These are phyloP conservation scores for Taiozyma sp. DNA, from an alignment of 1,139 yeast species.

Conservation along the genomic window DNA sequence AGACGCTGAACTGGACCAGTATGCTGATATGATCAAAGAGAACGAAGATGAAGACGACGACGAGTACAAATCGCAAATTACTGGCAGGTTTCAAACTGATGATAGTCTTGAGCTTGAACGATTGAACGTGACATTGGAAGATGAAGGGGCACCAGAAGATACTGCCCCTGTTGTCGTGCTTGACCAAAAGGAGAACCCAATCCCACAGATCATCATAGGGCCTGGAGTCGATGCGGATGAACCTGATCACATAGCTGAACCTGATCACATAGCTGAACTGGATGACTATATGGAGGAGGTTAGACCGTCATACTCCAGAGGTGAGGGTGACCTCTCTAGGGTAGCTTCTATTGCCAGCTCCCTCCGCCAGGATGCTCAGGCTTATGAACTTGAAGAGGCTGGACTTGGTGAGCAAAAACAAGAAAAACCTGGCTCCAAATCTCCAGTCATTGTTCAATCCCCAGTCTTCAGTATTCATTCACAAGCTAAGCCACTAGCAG, in stretches of 20 bases:
- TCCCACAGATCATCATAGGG: background rate
- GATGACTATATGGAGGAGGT: background rate
- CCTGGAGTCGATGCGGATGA: background rate
- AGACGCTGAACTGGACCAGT: constrained; percentile 16
- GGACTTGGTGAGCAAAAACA: background rate
- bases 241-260: background rate
- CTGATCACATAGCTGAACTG: background rate
- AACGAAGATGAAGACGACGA: constrained; percentile 13
- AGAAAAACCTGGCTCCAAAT: background rate
- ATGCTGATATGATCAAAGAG: constrained; percentile 13
- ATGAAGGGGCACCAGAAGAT: background rate
- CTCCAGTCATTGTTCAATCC: background rate
- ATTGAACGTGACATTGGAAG: background rate
- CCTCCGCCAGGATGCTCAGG: constrained; percentile 1
- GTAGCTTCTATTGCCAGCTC: constrained; percentile 2
- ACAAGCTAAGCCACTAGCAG: background rate
- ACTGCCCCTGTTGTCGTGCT: background rate
- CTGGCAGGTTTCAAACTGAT: constrained; percentile 18
- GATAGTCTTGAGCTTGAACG: background rate
- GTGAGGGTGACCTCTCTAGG: constrained; percentile 2
- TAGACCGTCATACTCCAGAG: background rate
- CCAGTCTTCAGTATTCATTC: background rate
- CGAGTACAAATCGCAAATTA: constrained; percentile 12
- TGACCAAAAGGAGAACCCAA: background rate
- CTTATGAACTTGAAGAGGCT: background rate